Evolutionary conservation across 768 basidiomycete genomes (phyloP).

Genomic region (Mycena galericulata): DNA sequence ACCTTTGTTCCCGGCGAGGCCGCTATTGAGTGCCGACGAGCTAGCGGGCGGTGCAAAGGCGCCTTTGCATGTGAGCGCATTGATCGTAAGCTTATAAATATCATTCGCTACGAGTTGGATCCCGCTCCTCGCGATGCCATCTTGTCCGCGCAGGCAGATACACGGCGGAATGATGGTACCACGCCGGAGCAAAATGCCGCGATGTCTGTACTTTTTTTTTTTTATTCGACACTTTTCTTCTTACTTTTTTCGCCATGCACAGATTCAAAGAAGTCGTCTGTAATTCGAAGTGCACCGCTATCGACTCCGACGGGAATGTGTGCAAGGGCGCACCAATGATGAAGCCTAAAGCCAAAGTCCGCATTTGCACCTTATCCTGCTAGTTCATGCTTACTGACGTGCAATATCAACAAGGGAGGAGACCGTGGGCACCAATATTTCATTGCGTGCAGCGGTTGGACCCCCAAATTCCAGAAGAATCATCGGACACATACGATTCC

Average conservation of each 20-base stretch:
- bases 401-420: not conserved
- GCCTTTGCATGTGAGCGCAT: not conserved
- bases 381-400: not conserved
- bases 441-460: too few relatives aligned
- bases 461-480: too few relatives aligned
- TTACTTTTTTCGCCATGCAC: not conserved
- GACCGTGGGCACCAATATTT: not conserved
- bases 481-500: too few relatives aligned
- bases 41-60: not conserved
- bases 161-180: not conserved
- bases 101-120: not conserved
- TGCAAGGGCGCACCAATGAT: constrained; percentile 2
- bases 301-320: not conserved
- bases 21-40: not conserved
- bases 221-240: not conserved
- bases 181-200: not conserved
- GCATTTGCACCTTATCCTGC: not conserved
- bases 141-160: not conserved
- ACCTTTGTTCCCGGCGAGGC: not conserved
- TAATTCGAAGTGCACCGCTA: not conserved
- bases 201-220: not conserved
- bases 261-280: not conserved
- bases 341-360: not conserved
- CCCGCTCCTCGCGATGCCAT: not conserved
- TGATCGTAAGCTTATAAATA: not conserved